Base-by-base conservation (phyloP, 495 filamentous ascomycete species). In the Viridothelium virens region DNA sequence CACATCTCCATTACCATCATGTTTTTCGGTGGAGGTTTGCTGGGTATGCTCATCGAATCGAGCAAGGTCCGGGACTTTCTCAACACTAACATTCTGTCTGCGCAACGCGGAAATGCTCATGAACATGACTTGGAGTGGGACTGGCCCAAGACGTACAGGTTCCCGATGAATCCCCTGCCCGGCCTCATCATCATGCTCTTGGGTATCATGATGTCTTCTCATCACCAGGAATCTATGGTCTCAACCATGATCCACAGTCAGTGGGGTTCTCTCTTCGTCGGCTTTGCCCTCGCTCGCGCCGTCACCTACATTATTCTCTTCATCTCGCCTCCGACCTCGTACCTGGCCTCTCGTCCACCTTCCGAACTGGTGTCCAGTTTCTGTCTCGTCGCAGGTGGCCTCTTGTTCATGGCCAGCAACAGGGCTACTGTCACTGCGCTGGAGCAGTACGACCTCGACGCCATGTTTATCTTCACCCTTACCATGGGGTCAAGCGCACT, bases 381-480 rank as follows among this genome's bases (percentile, higher is more conserved):
- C 75, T 96, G 92, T 53, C 79, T 98, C 66, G 88, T 94, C 64
- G 79, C 88, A 2, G 94, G 94, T 38, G 94, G 94, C 5, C 77
- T 93, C 36, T 86, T 96, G 62, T 97, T 98, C 77, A 97, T 98
- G 91, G 81, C 88, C 65, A 96, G 91, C 73, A 89, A 86, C 65
- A 84, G 83, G 34, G 89, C 91, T 72, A 90, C 89, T 0, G 82
- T 96, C 39, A 75, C 80, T 9, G 82, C 88, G n/a, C 88, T 97
- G 79, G 89, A 95, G 63, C 81, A 81, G 47, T 85, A 91, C 74
- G 77, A 85, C 37, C 76, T 81, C 75, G 88, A 89, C 69, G 90
- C 91, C 65, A 97, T 96, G 93, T 96, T 96, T 76, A 84, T 90
- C 67, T 94, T 96, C 77, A 96, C 91, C 2, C 87, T 97, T 7